Evolutionary conservation across 2,329 filamentous ascomycete genomes (phyloP).

Genomic region (Neopestalotiopsis sp.): DNA sequence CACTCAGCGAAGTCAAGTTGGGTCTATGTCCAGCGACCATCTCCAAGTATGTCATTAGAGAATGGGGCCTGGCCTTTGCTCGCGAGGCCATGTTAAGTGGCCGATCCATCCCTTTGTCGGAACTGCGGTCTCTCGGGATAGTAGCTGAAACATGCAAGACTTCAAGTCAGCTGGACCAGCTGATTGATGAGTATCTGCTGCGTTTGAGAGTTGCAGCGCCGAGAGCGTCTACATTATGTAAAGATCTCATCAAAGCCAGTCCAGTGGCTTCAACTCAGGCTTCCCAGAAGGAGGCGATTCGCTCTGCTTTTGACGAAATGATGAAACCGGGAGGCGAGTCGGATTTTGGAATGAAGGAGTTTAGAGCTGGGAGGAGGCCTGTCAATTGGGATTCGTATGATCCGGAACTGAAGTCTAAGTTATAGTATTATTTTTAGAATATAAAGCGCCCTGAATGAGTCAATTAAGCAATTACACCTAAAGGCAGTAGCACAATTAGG

Average conservation of each 20-base stretch:
- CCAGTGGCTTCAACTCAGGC: constrained; percentile 26
- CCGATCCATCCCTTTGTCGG: constrained; percentile 25
- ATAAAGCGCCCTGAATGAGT: not conserved
- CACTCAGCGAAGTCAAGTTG: constrained; percentile 45
- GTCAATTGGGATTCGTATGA: not conserved
- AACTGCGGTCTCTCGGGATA: constrained; percentile 27
- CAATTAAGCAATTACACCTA: not conserved
- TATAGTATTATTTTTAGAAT: not conserved
- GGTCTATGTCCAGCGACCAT: constrained; percentile 43
- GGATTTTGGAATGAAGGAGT: constrained; percentile 23
- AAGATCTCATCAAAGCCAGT: constrained; percentile 35
- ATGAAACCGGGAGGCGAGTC: constrained; percentile 23
- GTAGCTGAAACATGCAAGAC: constrained; percentile 15
- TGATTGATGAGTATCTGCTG: constrained; percentile 22
- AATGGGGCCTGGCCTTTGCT: constrained; percentile 42
- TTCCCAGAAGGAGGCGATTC: constrained; percentile 20
- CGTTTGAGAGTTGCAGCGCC: constrained; percentile 31
- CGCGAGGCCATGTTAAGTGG: constrained; percentile 43
- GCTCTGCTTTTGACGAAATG: constrained; percentile 24
- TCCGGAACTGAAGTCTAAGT: not conserved
- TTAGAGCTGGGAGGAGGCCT: constrained; percentile 25
- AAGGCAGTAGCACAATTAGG: no score
- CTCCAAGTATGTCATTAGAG: constrained; percentile 43
- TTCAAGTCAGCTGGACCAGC: constrained; percentile 32
- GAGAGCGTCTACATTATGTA: constrained; percentile 37